These are phyloP conservation scores for Phytophthora boehmeriae DNA, from an alignment of 352 stramenopile genomes.

Conservation along the genomic window DNA sequence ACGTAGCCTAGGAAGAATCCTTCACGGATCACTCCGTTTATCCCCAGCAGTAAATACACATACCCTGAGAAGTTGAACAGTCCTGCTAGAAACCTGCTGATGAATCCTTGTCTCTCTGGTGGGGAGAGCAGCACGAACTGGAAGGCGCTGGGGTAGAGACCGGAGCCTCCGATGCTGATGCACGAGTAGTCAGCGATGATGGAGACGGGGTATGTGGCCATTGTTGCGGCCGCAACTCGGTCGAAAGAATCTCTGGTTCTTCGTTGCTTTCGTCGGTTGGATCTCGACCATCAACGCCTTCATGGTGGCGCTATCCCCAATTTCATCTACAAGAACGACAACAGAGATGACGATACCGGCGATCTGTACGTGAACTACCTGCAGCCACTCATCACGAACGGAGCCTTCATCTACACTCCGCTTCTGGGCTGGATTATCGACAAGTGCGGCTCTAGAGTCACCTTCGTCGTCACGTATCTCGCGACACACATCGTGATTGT, in stretches of 20 bases:
- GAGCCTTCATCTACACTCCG: slow-evolving; percentile 49
- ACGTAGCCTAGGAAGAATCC: slow-evolving; percentile 51
- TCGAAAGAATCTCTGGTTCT: slow-evolving; percentile 45
- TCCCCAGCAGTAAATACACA: slow-evolving; percentile 52
- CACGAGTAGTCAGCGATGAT: slow-evolving; percentile 46
- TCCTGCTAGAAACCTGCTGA: slow-evolving; percentile 49
- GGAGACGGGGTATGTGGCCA: slow-evolving; percentile 35
- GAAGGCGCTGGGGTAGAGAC: slow-evolving; percentile 52
- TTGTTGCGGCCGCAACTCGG: slow-evolving; percentile 29
- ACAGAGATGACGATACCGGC: slow-evolving; percentile 14
- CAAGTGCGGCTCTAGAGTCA: slow-evolving; percentile 33
- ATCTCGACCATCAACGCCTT: slow-evolving; percentile 50
- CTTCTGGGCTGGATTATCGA: slow-evolving; percentile 50
- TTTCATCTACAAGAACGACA: slow-evolving; percentile 40
- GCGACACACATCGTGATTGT: slow-evolving; percentile 39
- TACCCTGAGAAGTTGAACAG: slow-evolving; percentile 62
- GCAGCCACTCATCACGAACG: slow-evolving; percentile 44
- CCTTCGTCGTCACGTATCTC: slow-evolving; percentile 34
- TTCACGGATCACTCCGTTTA: slow-evolving; percentile 43
- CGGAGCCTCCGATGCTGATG: slow-evolving; percentile 50
- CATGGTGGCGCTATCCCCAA: slow-evolving; percentile 50
- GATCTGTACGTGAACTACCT: slow-evolving; percentile 50
- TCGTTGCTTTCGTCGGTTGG: slow-evolving; percentile 51
- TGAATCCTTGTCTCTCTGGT: slow-evolving; percentile 34
- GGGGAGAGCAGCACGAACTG: slow-evolving; percentile 58